These are phyloP conservation scores for Ruellia speciosa DNA, from an alignment of 305 asterid species.

Conservation along the genomic window DNA sequence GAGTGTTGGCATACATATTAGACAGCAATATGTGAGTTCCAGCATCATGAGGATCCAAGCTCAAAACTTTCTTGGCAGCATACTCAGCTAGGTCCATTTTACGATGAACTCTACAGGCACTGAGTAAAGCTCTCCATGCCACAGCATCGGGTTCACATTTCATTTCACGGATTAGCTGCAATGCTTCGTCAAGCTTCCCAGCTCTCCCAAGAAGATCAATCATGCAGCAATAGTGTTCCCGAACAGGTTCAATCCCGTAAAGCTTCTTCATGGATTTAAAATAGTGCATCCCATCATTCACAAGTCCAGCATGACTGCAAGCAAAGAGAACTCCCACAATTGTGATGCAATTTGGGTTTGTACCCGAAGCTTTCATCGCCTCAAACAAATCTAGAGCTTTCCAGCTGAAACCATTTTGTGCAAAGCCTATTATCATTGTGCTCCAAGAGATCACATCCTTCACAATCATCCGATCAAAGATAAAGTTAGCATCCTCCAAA, in stretches of 20 bases:
- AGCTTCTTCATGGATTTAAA: conserved; percentile 54
- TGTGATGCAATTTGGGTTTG: conserved; percentile 52
- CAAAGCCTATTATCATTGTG: conserved; percentile 75
- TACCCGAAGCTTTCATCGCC: conserved; percentile 42
- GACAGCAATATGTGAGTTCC: conserved; percentile 60
- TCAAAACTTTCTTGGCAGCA: conserved; percentile 55
- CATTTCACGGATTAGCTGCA: conserved; percentile 52
- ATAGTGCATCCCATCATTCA: conserved; percentile 52
- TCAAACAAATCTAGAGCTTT: conserved; percentile 51
- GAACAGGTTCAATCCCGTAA: conserved; percentile 61
- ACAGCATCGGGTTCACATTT: conserved; percentile 59
- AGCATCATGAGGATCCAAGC: conserved; percentile 57
- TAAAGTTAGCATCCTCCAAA: conserved; percentile 43
- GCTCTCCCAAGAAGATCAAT: conserved; percentile 80
- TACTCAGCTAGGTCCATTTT: conserved; percentile 57
- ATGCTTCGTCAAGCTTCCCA: conserved; percentile 66
- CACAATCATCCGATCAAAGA: conserved; percentile 44
- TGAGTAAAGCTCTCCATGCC: conserved; percentile 70
- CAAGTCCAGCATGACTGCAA: conserved; percentile 79
- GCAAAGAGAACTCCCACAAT: conserved; percentile 69
- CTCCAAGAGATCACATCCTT: conserved; percentile 89
- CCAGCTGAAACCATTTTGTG: conserved; percentile 65
- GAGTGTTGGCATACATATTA: conserved; percentile 57
- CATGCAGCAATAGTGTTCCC: conserved; percentile 79
- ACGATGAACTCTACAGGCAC: conserved; percentile 62